Evolutionary conservation across 2,329 filamentous ascomycete species (phyloP).

Genomic region (Botrytis byssoidea): DNA sequence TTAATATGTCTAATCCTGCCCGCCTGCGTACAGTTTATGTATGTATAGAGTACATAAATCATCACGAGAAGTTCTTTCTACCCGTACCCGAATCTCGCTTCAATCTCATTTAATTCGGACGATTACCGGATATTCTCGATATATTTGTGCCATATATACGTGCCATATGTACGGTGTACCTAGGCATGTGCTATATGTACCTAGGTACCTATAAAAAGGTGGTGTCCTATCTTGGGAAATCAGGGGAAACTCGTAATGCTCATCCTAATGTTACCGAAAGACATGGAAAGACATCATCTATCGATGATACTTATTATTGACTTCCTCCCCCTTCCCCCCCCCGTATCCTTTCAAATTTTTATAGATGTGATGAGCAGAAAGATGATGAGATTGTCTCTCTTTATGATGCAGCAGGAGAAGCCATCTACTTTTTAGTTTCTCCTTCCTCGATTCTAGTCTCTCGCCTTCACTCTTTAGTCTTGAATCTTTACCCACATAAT

Average conservation of each 20-base stretch:
- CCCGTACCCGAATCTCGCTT: neutral
- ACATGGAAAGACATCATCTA: neutral
- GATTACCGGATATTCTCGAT: neutral
- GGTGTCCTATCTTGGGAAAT: neutral
- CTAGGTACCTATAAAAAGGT: neutral
- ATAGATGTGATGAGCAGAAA: slow-evolving; percentile 8
- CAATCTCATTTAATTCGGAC: neutral
- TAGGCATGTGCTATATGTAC: neutral
- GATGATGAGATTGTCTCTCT: slow-evolving; percentile 17
- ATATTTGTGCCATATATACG: neutral
- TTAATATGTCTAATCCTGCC: neutral
- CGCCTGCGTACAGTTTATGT: neutral
- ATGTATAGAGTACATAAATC: neutral
- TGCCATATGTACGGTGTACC: neutral
- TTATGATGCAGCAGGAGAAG: slow-evolving; percentile 1
- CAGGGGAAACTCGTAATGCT: slow-evolving; percentile 10
- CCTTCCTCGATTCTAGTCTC: neutral
- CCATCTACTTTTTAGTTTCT: neutral
- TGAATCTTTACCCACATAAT: neutral
- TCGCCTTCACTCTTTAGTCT: neutral
- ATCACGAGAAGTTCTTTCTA: neutral
- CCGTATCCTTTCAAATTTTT: neutral
- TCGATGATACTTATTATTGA: neutral
- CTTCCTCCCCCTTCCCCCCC: neutral
- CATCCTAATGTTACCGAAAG: slow-evolving; percentile 4